Percentiles rank a stretch among this genome's conserved stretches.
Conservation (phyloP, 2,329 filamentous ascomycete genomes). For the Zymoseptoria tritici region DNA sequence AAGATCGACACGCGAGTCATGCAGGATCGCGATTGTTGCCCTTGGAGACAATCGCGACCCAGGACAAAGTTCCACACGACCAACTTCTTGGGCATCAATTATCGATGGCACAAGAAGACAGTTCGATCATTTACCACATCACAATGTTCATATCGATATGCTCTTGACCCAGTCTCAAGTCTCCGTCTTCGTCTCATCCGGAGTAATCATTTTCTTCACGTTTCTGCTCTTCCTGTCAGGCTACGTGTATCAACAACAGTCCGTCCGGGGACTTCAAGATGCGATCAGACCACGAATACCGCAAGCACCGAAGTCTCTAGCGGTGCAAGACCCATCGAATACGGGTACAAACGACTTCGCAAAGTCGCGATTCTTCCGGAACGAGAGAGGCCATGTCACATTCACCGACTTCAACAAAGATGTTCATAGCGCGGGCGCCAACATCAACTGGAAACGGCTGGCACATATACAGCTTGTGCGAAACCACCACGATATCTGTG, state of each 20-base stretch:
- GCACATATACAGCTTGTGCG: slow-evolving; percentile 43
- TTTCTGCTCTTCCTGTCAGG: slow-evolving; percentile 78
- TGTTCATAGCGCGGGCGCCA: slow-evolving; percentile 15
- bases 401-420: slow-evolving; percentile 23
- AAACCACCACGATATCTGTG: slow-evolving; percentile 42
- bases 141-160: slow-evolving; percentile 6
- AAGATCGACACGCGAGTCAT: background rate
- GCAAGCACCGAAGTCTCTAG: slow-evolving; percentile 28
- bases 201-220: slow-evolving; percentile 66
- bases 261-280: slow-evolving; percentile 66
- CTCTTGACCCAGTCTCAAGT: slow-evolving; percentile 57
- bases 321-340: slow-evolving; percentile 7
- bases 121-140: background rate
- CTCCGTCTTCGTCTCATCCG: slow-evolving; percentile 58
- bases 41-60: background rate
- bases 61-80: background rate
- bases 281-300: slow-evolving; percentile 56
- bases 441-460: slow-evolving; percentile 38
- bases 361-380: slow-evolving; percentile 23
- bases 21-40: slow-evolving; percentile 1
- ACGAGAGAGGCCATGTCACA: slow-evolving; percentile 18
- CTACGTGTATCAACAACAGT: slow-evolving; percentile 81
- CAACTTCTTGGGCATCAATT: background rate
- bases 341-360: slow-evolving; percentile 12
- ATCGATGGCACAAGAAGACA: background rate